Evolutionary conservation across 768 basidiomycete species (phyloP), one percentile per base, ranked within the genome.

Genomic region (Daedalea quercina): DNA sequence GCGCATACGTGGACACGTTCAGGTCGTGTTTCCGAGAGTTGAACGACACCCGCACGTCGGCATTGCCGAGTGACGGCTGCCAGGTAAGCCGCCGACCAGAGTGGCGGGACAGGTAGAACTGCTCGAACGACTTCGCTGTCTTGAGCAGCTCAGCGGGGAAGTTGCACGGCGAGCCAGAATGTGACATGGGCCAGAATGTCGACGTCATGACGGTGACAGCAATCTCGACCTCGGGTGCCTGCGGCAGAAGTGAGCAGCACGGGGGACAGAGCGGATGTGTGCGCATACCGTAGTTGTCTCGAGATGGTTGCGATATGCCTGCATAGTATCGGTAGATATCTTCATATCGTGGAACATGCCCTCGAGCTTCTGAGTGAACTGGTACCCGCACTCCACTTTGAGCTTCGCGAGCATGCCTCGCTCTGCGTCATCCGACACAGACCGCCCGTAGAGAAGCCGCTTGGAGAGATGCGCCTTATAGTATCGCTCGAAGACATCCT

Each of bases 261-360:
- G n/a, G n/a, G n/a, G n/a, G n/a, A n/a, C n/a, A n/a, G n/a, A 41
- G 11, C 24, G n/a, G 13, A 2, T 19, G 15, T n/a, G 6, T 17
- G 52, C 26, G 43, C 12, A 43, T 12, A 94, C 92, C 45, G 75
- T 73, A 2, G 72, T 79, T 57, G 76, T 79, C 44, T 75, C 73
- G 24, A 93, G 68, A 65, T 80, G 71, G 9, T 71, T 72, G 41
- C 79, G 79, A 66, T 93, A 99, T 3, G 79, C 81, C 33, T 78
- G 73, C 77, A 87, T 88, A 15, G 83, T 84, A 52, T 99, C 96
- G 19, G 73, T 69, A 4, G 92, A 95, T 25, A 94, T 67, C 62
- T 84, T 90, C 84, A 99, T 94, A 65, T 98, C 95, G 58, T 91
- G 79, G 80, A 99, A 96, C 95, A 99, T 99, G 53, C 94, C 94